These are phyloP conservation scores for Rugonectria rugulosa DNA, from an alignment of 2,329 filamentous ascomycete species.

Conservation along the genomic window DNA sequence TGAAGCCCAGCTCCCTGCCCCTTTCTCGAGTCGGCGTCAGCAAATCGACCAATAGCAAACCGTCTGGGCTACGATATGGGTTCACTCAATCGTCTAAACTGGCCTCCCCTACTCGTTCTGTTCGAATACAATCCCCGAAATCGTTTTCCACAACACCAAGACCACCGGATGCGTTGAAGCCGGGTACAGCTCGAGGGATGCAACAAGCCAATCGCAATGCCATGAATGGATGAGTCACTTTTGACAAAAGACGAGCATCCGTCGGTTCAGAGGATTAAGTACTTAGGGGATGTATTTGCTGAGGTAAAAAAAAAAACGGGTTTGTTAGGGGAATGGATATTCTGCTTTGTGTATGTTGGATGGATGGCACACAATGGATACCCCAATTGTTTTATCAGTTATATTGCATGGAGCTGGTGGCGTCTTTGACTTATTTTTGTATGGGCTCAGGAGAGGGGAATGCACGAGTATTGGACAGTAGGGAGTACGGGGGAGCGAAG, in stretches of 20 bases:
- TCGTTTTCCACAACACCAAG: conserved; percentile 23
- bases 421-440: conserved; percentile 24
- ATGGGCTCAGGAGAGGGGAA: background rate
- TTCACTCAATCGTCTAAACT: conserved; percentile 17
- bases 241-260: background rate
- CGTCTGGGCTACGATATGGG: conserved; percentile 24
- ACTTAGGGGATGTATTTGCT: background rate
- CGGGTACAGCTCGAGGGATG: background rate
- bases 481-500: background rate
- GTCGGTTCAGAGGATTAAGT: background rate
- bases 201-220: conserved; percentile 16
- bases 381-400: conserved; percentile 31
- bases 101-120: conserved; percentile 31
- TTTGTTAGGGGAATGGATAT: background rate
- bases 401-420: conserved; percentile 27
- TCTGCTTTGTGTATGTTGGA: conserved; percentile 21
- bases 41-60: conserved; percentile 31
- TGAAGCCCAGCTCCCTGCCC: conserved; percentile 20
- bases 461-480: background rate
- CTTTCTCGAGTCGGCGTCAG: conserved; percentile 14
- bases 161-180: conserved; percentile 10
- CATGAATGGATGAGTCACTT: conserved; percentile 15
- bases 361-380: conserved; percentile 34
- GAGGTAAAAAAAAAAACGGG: background rate
- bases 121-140: conserved; percentile 36